phyloP scores from a whole-genome alignment of 169 alveolate species.

The Cryptosporidium tyzzeri region DNA sequence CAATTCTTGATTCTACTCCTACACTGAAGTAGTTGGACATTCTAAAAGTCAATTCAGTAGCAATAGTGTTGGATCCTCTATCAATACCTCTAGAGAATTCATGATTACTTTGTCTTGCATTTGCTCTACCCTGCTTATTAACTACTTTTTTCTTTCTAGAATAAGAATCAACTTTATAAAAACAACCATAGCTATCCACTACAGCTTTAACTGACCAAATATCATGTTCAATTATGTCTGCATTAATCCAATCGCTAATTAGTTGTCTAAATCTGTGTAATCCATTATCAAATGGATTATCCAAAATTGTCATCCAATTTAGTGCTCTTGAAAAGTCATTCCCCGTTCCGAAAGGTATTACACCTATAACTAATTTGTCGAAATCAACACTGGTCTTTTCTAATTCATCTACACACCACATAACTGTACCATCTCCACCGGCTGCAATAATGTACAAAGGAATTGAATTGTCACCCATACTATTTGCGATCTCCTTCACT shows the following conservation, averaged over 20 bases:
- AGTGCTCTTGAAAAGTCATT: slow-evolving; percentile 94
- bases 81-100: slow-evolving; percentile 30
- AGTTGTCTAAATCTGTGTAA: slow-evolving; percentile 84
- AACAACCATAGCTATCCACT: slow-evolving; percentile 88
- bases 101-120: slow-evolving; percentile 42
- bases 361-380: slow-evolving; percentile 85
- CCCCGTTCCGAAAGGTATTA: slow-evolving; percentile 96
- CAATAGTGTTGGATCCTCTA: slow-evolving; percentile 48
- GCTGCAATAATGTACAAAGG: slow-evolving; percentile 86
- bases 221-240: slow-evolving; percentile 88
- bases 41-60: slow-evolving; percentile 73
- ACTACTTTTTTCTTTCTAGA: slow-evolving; percentile 74
- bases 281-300: slow-evolving; percentile 84
- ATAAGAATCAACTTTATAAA: slow-evolving; percentile 69
- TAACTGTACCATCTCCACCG: slow-evolving; percentile 97
- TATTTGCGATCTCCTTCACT: slow-evolving; percentile 66
- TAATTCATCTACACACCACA: slow-evolving; percentile 91
- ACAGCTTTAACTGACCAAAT: slow-evolving; percentile 89
- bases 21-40: slow-evolving; percentile 93
- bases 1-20: slow-evolving; percentile 94
- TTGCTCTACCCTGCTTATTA: slow-evolving; percentile 60
- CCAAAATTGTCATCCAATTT: slow-evolving; percentile 88
- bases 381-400: slow-evolving; percentile 84
- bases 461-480: slow-evolving; percentile 3
- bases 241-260: slow-evolving; percentile 82